Percentiles rank a stretch among this genome's conserved stretches.
Conservation (phyloP, 768 basidiomycete genomes). For the Lentinus tigrinus region DNA sequence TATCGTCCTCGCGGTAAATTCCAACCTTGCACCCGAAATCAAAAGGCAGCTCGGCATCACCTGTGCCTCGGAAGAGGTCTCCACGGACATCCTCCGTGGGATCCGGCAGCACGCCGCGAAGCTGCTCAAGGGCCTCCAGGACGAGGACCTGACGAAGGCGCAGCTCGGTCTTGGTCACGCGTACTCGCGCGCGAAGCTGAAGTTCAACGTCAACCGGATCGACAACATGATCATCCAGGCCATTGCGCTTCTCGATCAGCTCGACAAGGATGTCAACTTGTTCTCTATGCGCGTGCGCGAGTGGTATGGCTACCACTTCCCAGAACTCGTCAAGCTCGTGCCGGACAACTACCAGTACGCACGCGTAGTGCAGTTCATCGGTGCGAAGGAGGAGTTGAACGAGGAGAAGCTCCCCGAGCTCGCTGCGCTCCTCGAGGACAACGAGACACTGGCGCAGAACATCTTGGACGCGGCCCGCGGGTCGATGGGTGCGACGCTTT, state of each 20-base stretch:
- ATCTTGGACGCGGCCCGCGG: slow-evolving; percentile 92
- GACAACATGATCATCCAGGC: slow-evolving; percentile 99
- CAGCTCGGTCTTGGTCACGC: slow-evolving; percentile 98
- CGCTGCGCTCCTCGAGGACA: slow-evolving; percentile 77
- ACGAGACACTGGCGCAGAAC: slow-evolving; percentile 85
- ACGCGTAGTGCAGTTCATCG: slow-evolving; percentile 79
- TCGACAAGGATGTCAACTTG: slow-evolving; percentile 99
- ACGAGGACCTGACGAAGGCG: slow-evolving; percentile 85
- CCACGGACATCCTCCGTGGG: slow-evolving; percentile 86
- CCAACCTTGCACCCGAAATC: slow-evolving; percentile 72
- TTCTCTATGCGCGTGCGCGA: slow-evolving; percentile 98
- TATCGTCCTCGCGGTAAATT: slow-evolving; percentile 79
- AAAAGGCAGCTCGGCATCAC: slow-evolving; percentile 67
- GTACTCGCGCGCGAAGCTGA: slow-evolving; percentile 95
- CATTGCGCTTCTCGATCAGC: slow-evolving; percentile 95
- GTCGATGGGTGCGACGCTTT: slow-evolving; percentile 91
- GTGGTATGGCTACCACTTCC: slow-evolving; percentile 99
- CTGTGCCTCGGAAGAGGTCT: slow-evolving; percentile 79
- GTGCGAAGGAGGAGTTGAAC: slow-evolving; percentile 77
- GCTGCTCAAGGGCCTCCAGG: slow-evolving; percentile 84
- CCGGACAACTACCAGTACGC: slow-evolving; percentile 96
- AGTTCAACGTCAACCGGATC: slow-evolving; percentile 94
- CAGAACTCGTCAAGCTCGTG: slow-evolving; percentile 90
- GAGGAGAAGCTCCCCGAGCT: slow-evolving; percentile 83
- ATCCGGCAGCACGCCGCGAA: slow-evolving; percentile 89